phyloP scores from a whole-genome alignment of 768 basidiomycete species.

The Asterophora parasitica region DNA sequence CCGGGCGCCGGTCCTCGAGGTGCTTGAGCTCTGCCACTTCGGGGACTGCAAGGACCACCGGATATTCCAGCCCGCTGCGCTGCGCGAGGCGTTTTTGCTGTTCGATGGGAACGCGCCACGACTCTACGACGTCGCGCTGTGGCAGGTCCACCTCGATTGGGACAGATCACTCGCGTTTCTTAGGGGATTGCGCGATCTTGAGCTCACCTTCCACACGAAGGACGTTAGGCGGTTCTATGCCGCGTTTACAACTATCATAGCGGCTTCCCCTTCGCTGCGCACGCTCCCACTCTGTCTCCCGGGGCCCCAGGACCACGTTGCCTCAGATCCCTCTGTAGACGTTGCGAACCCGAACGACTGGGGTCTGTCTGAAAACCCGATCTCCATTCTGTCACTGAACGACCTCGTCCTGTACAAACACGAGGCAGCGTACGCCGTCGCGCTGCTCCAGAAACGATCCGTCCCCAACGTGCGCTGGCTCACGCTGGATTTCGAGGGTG shows the following conservation, averaged over 20 bases:
- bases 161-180: conserved; percentile 40
- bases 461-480: conserved; percentile 36
- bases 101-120: conserved; percentile 55
- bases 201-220: conserved; percentile 57
- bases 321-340: background rate
- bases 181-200: conserved; percentile 41
- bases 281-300: conserved; percentile 51
- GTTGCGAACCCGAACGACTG: conserved; percentile 25
- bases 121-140: conserved; percentile 45
- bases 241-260: conserved; percentile 49
- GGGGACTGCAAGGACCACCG: conserved; percentile 43
- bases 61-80: conserved; percentile 35
- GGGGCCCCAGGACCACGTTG: conserved; percentile 44
- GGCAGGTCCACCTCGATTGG: conserved; percentile 75
- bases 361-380: conserved; percentile 22
- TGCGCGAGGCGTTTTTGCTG: conserved; percentile 38
- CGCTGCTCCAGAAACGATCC: conserved; percentile 35
- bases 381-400: conserved; percentile 36
- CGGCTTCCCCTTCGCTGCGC: conserved; percentile 47
- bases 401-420: conserved; percentile 37
- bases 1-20: conserved; percentile 51
- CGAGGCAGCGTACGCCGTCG: conserved; percentile 30
- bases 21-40: conserved; percentile 51
- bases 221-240: conserved; percentile 60
- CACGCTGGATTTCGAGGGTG: conserved; percentile 52